Evolutionary conservation across 768 basidiomycete species (phyloP), one percentile per base, ranked within the genome.

Genomic region (Phanerochaete sordida): DNA sequence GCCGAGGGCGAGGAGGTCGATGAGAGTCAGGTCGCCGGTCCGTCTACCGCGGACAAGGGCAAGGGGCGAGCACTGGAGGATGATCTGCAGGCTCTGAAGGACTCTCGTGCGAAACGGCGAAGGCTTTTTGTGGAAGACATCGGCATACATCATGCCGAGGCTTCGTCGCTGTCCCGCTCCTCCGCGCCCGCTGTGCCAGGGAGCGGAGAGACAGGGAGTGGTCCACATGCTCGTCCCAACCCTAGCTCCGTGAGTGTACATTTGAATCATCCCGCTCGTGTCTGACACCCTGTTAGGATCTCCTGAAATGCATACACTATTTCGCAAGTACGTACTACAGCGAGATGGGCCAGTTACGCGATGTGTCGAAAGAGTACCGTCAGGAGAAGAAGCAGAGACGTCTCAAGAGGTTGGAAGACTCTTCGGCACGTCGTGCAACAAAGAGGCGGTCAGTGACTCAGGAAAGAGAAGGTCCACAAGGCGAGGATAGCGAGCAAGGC

Each of bases 251-350:
- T 88, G 64, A 73, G 77, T 66, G 9, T 21, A 23, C 23, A n/a
- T 15, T 55, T 12, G n/a, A 8, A 1, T 28, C 31, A 31, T 51
- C 2, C 23, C 46, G 57, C 56, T 47, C 59, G 49, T 24, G 28
- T 43, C 45, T 59, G 5, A 58, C 56, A 31, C 49, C 47, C 56
- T 35, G 58, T 26, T 46, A 45, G 81, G 82, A 84, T 57, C 59
- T 84, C 27, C 62, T 83, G 50, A 83, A 83, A 69, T 75, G 75
- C 50, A 76, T 83, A 43, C 83, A 83, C 61, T 72, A 81, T 64
- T 81, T 80, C 57, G 72, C 82, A 24, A 79, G 77, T 49, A 73
- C 70, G 23, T 86, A 87, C 68, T 93, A 91, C 64, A 74, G 75
- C 23, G 84, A 85, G 63, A 76, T 78, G 57, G 88, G 85, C 0